Base-by-base conservation (phyloP, 23 red algal genomes). In the Gracilaria caudata region DNA sequence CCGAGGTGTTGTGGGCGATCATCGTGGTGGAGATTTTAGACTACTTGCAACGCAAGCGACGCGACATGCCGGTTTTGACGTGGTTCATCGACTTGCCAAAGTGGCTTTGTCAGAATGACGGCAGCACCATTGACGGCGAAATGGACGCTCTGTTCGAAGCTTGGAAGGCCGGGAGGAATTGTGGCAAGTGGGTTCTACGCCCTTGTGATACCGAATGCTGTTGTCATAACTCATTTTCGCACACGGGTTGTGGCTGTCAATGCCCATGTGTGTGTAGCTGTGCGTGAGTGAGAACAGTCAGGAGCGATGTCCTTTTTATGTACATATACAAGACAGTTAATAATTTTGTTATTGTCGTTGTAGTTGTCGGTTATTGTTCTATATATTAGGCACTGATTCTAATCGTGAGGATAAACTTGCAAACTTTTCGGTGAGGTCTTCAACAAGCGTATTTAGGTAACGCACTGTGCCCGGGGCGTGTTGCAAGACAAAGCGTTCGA, bases 351-450 rank as follows among this genome's bases (percentile, higher is more conserved):
- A 11, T 17, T 66, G 30, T 66, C 36, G 14, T 66, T 66, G 30
- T 66, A 37, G 14, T 66, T 35, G 7, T 37, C 30, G 30, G 61
- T 35, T 66, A 66, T 66, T 66, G 61, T 25, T 66, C 61, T 66
- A 66, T 47, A 75, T 49, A 20, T 4, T 75, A 47, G 38, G 70
- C 43, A 75, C 40, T 28, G 70, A 75, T 75, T 75, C 70, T 8
- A 75, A 49, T 43, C 33, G 70, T 29, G 40, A 75, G 34, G 70
- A 38, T 75, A 75, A 75, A 75, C 70, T 75, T 43, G 12, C 70
- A 78, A 89, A 89, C 28, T 68, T 89, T 66, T 78, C 73, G 39
- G 85, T 79, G n/a, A 89, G 70, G 51, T 89, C 54, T 2, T 68
- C 16, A 0, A 89, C 72, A 34, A 89, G 85, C 46, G 51, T 45